Conservation (phyloP, 1,139 yeast species). For the Lipomyces yarrowii region DNA sequence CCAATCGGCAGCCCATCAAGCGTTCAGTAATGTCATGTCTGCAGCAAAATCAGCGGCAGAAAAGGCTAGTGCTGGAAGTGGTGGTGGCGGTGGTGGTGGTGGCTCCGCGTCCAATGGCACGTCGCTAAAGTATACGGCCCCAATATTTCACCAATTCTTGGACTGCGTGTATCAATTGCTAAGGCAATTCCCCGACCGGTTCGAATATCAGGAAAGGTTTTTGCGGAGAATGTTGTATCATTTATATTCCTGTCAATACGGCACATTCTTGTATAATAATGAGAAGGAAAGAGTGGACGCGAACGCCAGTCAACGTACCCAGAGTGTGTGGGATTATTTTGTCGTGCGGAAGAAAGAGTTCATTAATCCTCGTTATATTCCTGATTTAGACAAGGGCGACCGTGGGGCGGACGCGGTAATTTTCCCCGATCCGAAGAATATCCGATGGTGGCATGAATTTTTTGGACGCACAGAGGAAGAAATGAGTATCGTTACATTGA, state of each 20-base stretch:
- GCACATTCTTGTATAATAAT: slow-evolving; percentile 77
- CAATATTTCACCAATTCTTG: slow-evolving; percentile 89
- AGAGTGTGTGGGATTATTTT: slow-evolving; percentile 94
- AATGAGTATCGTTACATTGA: slow-evolving; percentile 47
- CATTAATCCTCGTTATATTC: slow-evolving; percentile 52
- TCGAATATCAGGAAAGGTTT: slow-evolving; percentile 89
- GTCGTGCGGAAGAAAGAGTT: slow-evolving; percentile 75
- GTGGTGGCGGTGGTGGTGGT: slow-evolving; percentile 15
- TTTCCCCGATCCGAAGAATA: slow-evolving; percentile 65
- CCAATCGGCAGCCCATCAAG: slow-evolving; percentile 45
- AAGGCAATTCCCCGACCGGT: slow-evolving; percentile 67
- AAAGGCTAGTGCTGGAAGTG: slow-evolving; percentile 18
- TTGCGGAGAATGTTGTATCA: slow-evolving; percentile 83
- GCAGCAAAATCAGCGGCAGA: slow-evolving; percentile 30
- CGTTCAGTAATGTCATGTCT: slow-evolving; percentile 43
- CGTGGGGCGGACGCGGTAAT: slow-evolving; percentile 53
- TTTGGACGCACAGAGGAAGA: slow-evolving; percentile 80
- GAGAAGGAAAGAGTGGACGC: slow-evolving; percentile 62
- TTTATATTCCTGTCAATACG: slow-evolving; percentile 91
- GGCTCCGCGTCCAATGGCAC: slow-evolving; percentile 14
- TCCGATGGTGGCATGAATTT: slow-evolving; percentile 86
- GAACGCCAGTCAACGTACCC: slow-evolving; percentile 53
- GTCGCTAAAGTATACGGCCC: slow-evolving; percentile 64
- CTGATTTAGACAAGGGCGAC: slow-evolving; percentile 37
- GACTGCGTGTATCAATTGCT: slow-evolving; percentile 84